These are phyloP conservation scores for Fistulinella prunicolor DNA, from an alignment of 768 basidiomycete genomes.

Conservation along the genomic window DNA sequence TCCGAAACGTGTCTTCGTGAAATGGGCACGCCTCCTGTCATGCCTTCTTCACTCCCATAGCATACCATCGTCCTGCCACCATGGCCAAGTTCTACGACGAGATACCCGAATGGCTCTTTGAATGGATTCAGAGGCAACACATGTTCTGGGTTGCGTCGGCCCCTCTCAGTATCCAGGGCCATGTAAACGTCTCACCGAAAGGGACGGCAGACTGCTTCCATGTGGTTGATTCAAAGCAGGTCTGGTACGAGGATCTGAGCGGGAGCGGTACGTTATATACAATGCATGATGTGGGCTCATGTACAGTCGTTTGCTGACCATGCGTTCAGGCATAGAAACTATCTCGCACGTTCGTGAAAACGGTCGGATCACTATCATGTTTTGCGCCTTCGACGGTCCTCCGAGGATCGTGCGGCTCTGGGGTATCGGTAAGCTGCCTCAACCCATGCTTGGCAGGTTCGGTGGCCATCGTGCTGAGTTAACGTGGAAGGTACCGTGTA, in stretches of 20 bases:
- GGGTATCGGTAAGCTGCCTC: conserved; percentile 43
- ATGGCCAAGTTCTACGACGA: conserved; percentile 61
- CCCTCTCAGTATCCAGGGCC: conserved; percentile 53
- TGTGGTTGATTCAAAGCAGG: conserved; percentile 47
- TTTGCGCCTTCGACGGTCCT: conserved; percentile 58
- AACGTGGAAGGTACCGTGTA: conserved; percentile 47
- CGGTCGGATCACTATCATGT: conserved; percentile 58
- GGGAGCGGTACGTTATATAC: conserved; percentile 51
- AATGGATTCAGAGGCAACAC: conserved; percentile 62
- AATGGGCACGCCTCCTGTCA: background rate
- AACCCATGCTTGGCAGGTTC: background rate
- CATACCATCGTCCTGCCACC: background rate
- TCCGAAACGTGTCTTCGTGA: background rate
- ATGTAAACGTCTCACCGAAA: conserved; percentile 69
- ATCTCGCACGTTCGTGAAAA: conserved; percentile 64
- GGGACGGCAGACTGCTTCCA: conserved; percentile 62
- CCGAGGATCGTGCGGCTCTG: conserved; percentile 56
- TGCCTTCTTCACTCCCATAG: background rate
- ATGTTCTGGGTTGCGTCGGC: conserved; percentile 73
- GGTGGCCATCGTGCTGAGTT: background rate
- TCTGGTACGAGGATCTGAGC: conserved; percentile 72
- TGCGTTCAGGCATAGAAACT: conserved; percentile 47
- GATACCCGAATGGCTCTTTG: conserved; percentile 52
- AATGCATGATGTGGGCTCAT: background rate
- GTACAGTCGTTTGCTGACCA: background rate